Conservation (phyloP, 768 basidiomycete species). For the Mycena alexandri region DNA sequence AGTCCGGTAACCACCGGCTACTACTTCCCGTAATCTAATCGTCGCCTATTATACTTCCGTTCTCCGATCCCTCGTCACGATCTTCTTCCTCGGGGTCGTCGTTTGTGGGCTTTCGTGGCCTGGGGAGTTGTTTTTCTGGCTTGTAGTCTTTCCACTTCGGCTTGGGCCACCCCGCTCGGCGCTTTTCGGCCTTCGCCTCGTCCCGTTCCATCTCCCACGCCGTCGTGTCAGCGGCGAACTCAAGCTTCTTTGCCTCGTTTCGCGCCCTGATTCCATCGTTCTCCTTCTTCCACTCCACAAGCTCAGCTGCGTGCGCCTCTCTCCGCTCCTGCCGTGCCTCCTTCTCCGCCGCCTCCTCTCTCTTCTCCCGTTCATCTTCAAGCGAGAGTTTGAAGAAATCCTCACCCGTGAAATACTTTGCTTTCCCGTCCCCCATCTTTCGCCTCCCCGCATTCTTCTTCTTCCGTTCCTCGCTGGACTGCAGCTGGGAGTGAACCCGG, state of each 20-base stretch:
- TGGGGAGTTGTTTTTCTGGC: not conserved
- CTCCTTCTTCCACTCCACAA: not conserved
- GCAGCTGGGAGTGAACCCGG: not conserved
- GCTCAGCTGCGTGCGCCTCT: not conserved
- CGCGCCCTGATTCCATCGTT: not conserved
- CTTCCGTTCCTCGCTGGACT: not conserved
- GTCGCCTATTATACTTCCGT: too few species aligned
- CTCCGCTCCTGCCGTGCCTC: not conserved
- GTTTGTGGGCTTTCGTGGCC: too few species aligned
- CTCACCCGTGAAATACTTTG: too few species aligned
- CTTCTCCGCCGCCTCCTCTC: not conserved
- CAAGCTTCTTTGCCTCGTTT: not conserved
- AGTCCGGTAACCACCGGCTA: too few species aligned
- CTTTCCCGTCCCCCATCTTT: conserved; percentile 8
- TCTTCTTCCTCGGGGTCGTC: too few species aligned
- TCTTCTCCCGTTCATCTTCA: not conserved
- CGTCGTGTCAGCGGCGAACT: not conserved
- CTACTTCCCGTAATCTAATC: too few species aligned
- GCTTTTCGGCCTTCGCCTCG: not conserved
- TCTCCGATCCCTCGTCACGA: too few species aligned
- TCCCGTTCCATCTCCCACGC: not conserved
- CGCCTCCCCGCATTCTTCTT: not conserved
- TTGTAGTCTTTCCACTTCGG: not conserved
- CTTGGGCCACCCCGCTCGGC: not conserved
- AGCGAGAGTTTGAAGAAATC: not conserved